These are phyloP conservation scores for Ogataea polymorpha DNA, from an alignment of 805 yeast genomes.

Conservation along the genomic window DNA sequence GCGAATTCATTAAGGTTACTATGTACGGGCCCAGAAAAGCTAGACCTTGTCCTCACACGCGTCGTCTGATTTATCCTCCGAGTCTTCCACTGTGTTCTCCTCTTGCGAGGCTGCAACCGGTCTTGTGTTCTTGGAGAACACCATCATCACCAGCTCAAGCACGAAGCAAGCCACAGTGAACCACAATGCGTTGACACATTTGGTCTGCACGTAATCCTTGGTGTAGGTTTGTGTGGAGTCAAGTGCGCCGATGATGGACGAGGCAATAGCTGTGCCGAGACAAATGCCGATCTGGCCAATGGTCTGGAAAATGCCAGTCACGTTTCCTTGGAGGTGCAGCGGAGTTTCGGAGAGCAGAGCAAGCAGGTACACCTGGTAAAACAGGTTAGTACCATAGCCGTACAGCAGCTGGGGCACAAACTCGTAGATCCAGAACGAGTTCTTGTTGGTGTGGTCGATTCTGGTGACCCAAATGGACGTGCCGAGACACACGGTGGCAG, in stretches of 20 bases:
- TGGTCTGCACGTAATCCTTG: neutral
- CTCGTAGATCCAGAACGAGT: conserved; percentile 6
- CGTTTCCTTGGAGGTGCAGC: conserved; percentile 7
- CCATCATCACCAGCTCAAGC: conserved; percentile 1
- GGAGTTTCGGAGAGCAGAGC: conserved; percentile 5
- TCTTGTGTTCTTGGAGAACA: neutral
- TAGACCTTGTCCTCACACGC: neutral
- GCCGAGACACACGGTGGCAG: conserved; percentile 12
- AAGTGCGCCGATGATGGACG: conserved; percentile 4
- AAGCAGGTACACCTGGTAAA: conserved; percentile 1
- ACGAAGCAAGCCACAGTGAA: conserved; percentile 1
- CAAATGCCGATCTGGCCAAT: conserved; percentile 6
- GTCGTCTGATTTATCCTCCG: neutral
- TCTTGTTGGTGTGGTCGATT: conserved; percentile 2
- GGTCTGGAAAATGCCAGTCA: conserved; percentile 6
- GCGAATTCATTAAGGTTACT: neutral
- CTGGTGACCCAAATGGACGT: conserved; percentile 22
- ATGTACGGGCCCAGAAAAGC: neutral
- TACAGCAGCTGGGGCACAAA: neutral
- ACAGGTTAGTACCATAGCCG: conserved; percentile 1
- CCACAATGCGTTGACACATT: conserved; percentile 2
- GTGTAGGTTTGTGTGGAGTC: neutral
- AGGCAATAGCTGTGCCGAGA: conserved; percentile 2
- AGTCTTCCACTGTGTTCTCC: neutral
- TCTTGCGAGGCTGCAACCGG: neutral